Evolutionary conservation across 2,329 filamentous ascomycete genomes (phyloP).

Genomic region (Alternaria novae-zelandiae): DNA sequence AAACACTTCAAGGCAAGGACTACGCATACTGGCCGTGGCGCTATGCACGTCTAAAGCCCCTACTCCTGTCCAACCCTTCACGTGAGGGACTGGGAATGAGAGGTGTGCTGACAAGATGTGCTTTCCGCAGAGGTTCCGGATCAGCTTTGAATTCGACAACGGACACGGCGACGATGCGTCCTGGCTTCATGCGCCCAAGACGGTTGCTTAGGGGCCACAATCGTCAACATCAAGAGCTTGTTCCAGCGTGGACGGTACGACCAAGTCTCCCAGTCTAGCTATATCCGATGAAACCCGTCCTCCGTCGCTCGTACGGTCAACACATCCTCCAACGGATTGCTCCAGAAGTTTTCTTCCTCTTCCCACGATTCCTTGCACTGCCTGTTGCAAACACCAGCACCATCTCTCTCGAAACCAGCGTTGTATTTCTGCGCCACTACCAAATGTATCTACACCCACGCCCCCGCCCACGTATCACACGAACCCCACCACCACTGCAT

Average conservation of each 20-base stretch:
- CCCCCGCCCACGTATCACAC: background rate
- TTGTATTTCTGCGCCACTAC: background rate
- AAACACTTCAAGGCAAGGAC: constrained; percentile 39
- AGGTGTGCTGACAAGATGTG: constrained; percentile 6
- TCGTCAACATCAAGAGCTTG: background rate
- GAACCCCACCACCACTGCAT: background rate
- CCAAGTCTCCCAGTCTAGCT: background rate
- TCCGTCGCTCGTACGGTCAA: background rate
- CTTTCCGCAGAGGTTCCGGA: constrained; percentile 1
- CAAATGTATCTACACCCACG: background rate
- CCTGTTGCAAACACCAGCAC: background rate
- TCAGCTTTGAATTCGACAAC: constrained; percentile 10
- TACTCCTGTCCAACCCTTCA: background rate
- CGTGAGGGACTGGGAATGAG: background rate
- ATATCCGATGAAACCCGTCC: background rate
- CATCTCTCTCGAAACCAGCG: background rate
- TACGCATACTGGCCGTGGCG: constrained; percentile 24
- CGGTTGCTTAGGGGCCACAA: constrained; percentile 4
- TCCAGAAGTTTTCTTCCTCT: constrained; percentile 2
- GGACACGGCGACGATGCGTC: background rate
- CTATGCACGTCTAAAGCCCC: constrained; percentile 29
- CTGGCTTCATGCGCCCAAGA: background rate
- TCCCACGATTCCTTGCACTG: background rate
- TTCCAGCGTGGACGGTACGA: background rate
- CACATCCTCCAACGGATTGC: background rate